Conservation (phyloP, 768 basidiomycete genomes). For the Tulasnella sp. region DNA sequence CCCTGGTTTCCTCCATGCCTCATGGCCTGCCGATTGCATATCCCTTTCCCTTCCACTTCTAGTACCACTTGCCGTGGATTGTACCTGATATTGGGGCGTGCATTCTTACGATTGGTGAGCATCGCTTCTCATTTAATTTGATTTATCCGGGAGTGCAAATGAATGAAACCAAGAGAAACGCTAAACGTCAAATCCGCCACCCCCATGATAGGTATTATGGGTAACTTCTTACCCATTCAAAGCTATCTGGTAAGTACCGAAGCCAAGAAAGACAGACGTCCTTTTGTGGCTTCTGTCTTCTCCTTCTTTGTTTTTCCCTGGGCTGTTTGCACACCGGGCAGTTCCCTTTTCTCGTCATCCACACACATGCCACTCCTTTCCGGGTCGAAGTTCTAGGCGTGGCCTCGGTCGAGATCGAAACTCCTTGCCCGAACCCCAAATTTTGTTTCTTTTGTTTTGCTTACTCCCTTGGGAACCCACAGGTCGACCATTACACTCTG, state of each 20-base stretch:
- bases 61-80: slow-evolving; percentile 53
- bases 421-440: not conserved
- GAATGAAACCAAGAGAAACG: not conserved
- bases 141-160: slow-evolving; percentile 21
- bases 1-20: slow-evolving; percentile 1
- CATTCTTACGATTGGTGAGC: not conserved
- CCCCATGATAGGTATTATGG: slow-evolving; percentile 25
- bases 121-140: not conserved
- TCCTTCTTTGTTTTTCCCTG: slow-evolving; percentile 16
- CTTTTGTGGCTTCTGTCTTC: not conserved
- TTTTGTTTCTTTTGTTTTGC: slow-evolving; percentile 1
- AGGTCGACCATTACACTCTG: slow-evolving; percentile 28
- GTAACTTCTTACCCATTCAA: slow-evolving; percentile 53
- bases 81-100: slow-evolving; percentile 50
- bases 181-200: not conserved
- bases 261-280: not conserved
- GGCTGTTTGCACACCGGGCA: not conserved
- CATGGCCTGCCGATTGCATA: not conserved
- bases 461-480: not conserved
- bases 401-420: not conserved
- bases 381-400: not conserved
- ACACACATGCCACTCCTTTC: slow-evolving; percentile 51
- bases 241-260: slow-evolving; percentile 23
- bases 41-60: not conserved
- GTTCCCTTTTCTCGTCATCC: slow-evolving; percentile 33